Percentiles rank a stretch among this genome's conserved stretches.
phyloP scores from a whole-genome alignment of 2,329 filamentous ascomycete genomes.

The Arthrobotrys sinensis region DNA sequence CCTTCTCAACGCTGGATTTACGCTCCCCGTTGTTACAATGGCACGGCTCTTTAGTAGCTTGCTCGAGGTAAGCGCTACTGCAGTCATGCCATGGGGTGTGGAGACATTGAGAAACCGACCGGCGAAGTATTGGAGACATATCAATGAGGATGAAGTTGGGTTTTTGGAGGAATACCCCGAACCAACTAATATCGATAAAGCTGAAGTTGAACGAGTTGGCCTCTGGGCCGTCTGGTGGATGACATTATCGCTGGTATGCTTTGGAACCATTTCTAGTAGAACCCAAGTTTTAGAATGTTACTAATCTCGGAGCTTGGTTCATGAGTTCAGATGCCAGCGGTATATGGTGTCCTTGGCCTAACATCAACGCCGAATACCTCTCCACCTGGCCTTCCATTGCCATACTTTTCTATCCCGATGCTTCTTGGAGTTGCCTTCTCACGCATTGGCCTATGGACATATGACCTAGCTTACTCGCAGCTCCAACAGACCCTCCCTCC shows the following conservation, averaged over 20 bases:
- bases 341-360: conserved; percentile 40
- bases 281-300: not conserved
- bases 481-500: conserved; percentile 68
- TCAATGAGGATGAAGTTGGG: conserved; percentile 51
- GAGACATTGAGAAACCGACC: conserved; percentile 62
- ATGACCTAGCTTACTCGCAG: conserved; percentile 69
- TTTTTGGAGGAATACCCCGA: conserved; percentile 63
- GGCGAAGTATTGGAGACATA: conserved; percentile 40
- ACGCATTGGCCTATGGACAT: conserved; percentile 68
- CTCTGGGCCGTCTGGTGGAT: conserved; percentile 69
- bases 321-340: conserved; percentile 62
- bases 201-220: conserved; percentile 66
- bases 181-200: conserved; percentile 65
- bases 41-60: conserved; percentile 69
- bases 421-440: conserved; percentile 69
- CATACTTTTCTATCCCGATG: conserved; percentile 66
- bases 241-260: conserved; percentile 67
- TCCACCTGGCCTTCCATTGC: conserved; percentile 54
- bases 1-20: conserved; percentile 71
- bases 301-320: not conserved
- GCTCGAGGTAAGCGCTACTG: conserved; percentile 73
- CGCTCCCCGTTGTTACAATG: conserved; percentile 67
- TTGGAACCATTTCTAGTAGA: not conserved
- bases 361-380: conserved; percentile 38
- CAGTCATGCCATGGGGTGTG: conserved; percentile 71